Conservation (phyloP, 345 rosid genomes). For the Clausena lansium region DNA sequence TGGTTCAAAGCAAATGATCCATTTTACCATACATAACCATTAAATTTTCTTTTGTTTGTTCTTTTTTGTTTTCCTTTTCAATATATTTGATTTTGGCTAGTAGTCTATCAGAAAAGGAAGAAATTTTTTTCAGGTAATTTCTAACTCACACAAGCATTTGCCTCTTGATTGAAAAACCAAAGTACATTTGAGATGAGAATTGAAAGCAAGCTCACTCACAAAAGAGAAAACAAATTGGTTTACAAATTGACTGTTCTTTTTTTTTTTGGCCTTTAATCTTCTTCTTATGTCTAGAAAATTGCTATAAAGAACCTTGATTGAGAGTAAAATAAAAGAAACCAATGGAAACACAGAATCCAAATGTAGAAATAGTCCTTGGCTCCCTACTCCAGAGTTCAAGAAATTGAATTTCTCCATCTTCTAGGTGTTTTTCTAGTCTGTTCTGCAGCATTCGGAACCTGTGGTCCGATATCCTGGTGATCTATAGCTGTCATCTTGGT, state of each 20-base stretch:
- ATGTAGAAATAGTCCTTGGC: not conserved
- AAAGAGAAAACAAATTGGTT: slow-evolving; percentile 8
- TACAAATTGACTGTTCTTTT: not conserved
- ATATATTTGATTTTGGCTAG: not conserved
- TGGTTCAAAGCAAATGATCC: not conserved
- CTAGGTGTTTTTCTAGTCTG: slow-evolving; percentile 70
- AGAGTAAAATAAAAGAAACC: not conserved
- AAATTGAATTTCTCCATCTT: slow-evolving; percentile 96
- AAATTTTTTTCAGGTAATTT: not conserved
- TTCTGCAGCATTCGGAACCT: slow-evolving; percentile 42
- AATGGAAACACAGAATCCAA: slow-evolving; percentile 5
- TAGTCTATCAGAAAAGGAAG: not conserved
- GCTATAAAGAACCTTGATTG: not conserved
- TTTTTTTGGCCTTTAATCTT: not conserved
- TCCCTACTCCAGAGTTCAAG: slow-evolving; percentile 29
- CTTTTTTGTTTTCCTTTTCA: not conserved
- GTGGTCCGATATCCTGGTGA: slow-evolving; percentile 55
- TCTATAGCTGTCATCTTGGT: slow-evolving; percentile 67
- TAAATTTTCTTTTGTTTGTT: too few relatives aligned
- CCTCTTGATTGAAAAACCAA: not conserved
- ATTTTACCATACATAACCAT: not conserved
- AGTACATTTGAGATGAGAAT: slow-evolving; percentile 3
- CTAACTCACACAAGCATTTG: not conserved
- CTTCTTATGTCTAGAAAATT: not conserved
- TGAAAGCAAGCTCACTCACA: slow-evolving; percentile 8